Conservation (phyloP, 2,329 filamentous ascomycete species). For the Trichoderma sp. region DNA sequence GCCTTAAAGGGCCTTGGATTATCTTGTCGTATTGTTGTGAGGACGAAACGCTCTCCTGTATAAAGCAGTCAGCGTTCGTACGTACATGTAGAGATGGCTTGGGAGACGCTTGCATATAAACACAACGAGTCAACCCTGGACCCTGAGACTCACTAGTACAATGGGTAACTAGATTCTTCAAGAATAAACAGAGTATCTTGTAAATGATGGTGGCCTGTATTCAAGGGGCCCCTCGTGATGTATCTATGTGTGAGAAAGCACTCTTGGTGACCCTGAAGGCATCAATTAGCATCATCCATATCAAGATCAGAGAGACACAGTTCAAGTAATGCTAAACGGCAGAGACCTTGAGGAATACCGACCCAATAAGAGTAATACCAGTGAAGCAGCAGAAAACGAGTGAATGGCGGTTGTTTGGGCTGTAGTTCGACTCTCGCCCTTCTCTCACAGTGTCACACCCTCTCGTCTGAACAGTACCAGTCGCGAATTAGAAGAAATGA, state of each 20-base stretch:
- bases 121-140: too few relatives aligned
- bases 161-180: too few relatives aligned
- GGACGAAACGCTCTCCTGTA: neutral
- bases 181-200: too few relatives aligned
- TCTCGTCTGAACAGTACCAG: neutral
- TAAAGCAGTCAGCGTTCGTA: neutral
- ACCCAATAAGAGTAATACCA: neutral
- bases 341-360: neutral
- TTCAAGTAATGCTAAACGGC: neutral
- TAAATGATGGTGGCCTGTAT: neutral
- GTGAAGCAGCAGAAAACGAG: neutral
- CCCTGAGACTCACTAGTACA: too few relatives aligned
- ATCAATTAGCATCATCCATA: neutral
- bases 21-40: neutral
- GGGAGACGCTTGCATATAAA: too few relatives aligned
- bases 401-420: neutral
- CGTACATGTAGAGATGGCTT: too few relatives aligned
- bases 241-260: neutral
- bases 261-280: neutral
- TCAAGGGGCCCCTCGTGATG: neutral
- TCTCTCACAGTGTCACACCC: neutral
- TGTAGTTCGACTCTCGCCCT: neutral
- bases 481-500: neutral
- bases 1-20: too few relatives aligned
- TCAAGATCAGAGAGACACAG: neutral